Conservation (phyloP, 306 rosid species). For the Rosa chinensis region DNA sequence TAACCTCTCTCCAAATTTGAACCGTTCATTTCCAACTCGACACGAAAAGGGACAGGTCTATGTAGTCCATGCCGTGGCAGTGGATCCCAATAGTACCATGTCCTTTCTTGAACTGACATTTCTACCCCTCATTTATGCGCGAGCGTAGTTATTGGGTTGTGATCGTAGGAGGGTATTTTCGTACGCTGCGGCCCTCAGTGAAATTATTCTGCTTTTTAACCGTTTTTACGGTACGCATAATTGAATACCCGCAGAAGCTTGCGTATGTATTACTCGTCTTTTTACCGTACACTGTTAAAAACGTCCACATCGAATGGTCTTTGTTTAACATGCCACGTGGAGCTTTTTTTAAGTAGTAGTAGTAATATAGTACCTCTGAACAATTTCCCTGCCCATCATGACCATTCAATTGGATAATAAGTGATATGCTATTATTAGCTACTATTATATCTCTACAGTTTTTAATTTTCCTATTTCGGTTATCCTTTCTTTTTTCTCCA, state of each 20-base stretch:
- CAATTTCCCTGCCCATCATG: slow-evolving; percentile 26
- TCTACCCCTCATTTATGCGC: slow-evolving; percentile 24
- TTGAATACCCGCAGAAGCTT: neutral
- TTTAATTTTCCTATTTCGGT: neutral
- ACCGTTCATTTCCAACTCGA: slow-evolving; percentile 36
- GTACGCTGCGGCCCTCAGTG: slow-evolving; percentile 14
- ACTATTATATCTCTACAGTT: slow-evolving; percentile 6
- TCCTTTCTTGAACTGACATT: slow-evolving; percentile 32
- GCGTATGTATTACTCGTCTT: slow-evolving; percentile 7
- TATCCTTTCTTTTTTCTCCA: neutral
- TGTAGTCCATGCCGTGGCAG: slow-evolving; percentile 41
- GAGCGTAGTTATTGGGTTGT: too few relatives aligned
- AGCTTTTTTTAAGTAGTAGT: slow-evolving; percentile 21
- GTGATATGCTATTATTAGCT: slow-evolving; percentile 16
- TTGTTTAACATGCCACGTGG: slow-evolving; percentile 50
- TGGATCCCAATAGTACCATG: slow-evolving; percentile 41
- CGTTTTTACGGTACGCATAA: neutral
- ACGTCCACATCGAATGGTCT: slow-evolving; percentile 26
- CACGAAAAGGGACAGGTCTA: slow-evolving; percentile 43
- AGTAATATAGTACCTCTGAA: slow-evolving; percentile 19
- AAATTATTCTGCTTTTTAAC: neutral
- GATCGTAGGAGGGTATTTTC: slow-evolving; percentile 3
- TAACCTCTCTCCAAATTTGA: neutral
- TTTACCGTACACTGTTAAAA: slow-evolving; percentile 44
- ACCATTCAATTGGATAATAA: slow-evolving; percentile 30